Percentiles rank a stretch among this genome's conserved stretches.
Conservation (phyloP, 2,329 filamentous ascomycete genomes). For the Apiospora koreana region DNA sequence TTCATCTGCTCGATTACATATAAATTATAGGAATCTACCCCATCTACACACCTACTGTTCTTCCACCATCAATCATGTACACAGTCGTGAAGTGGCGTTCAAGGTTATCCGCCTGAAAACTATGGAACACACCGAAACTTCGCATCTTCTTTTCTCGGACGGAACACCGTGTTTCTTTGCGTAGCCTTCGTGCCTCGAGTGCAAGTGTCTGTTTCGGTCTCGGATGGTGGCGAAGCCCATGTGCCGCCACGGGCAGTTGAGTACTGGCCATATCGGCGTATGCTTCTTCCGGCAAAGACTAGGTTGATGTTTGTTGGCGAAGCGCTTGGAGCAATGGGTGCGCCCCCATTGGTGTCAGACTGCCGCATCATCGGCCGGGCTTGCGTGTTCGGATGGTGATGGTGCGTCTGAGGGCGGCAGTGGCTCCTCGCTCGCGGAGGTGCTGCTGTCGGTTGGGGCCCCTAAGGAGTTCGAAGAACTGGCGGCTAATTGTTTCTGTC, state of each 20-base stretch:
- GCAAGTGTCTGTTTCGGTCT: background rate
- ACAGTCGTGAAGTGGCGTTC: background rate
- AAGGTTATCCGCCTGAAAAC: background rate
- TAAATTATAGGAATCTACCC: too few relatives aligned
- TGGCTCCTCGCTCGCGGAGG: too few relatives aligned
- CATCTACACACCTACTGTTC: too few relatives aligned
- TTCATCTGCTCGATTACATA: too few relatives aligned
- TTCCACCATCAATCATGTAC: background rate
- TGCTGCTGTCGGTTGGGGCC: too few relatives aligned
- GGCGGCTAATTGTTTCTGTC: too few relatives aligned
- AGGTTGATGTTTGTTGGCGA: background rate
- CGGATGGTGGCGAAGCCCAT: background rate
- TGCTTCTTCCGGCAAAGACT: background rate
- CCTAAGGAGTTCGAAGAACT: too few relatives aligned
- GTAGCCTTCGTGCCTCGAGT: background rate
- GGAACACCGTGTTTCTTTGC: background rate
- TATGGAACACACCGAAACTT: background rate
- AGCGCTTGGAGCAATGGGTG: background rate
- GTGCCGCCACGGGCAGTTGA: background rate
- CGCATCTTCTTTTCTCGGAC: background rate
- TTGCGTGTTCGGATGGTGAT: background rate
- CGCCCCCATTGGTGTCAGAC: background rate
- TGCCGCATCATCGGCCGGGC: background rate
- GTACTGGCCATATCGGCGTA: background rate
- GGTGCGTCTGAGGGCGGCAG: rapidly evolving